Percentiles rank a stretch among this genome's conserved stretches.
Conservation (phyloP, 2,329 filamentous ascomycete genomes). For the Pseudocercospora fijiensis region DNA sequence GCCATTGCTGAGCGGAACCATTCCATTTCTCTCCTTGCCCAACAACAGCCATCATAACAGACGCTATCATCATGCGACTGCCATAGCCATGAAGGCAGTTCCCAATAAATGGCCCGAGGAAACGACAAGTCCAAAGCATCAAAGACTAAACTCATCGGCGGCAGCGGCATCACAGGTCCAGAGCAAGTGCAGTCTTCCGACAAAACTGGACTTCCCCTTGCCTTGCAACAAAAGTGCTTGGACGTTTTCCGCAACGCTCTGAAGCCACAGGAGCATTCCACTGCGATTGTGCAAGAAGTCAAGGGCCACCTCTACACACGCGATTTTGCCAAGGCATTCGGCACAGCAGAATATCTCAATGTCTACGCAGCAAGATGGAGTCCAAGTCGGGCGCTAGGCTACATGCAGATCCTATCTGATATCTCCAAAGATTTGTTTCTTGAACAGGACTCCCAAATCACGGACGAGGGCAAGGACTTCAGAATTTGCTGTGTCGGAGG, state of each 20-base stretch:
- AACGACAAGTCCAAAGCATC: conserved; percentile 17
- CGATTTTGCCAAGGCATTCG: conserved; percentile 80
- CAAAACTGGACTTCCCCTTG: conserved; percentile 1
- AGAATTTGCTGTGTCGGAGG: conserved; percentile 61
- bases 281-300: conserved; percentile 68
- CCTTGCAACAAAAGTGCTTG: conserved; percentile 65
- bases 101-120: conserved; percentile 21
- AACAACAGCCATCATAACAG: not conserved
- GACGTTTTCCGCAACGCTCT: conserved; percentile 67
- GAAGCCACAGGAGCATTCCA: conserved; percentile 32
- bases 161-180: not conserved
- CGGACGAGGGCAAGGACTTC: conserved; percentile 7
- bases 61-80: not conserved
- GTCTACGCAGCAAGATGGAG: conserved; percentile 92
- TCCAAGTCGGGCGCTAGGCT: conserved; percentile 78
- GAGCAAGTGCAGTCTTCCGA: not conserved
- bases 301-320: conserved; percentile 83
- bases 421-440: conserved; percentile 22
- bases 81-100: conserved; percentile 1
- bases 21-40: conserved; percentile 1
- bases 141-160: not conserved
- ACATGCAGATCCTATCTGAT: conserved; percentile 60
- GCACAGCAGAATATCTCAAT: conserved; percentile 65
- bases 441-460: not conserved
- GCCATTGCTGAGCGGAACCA: not conserved